Evolutionary conservation across 2,329 filamentous ascomycete species (phyloP).

Genomic region (Talaromyces pinophilus): DNA sequence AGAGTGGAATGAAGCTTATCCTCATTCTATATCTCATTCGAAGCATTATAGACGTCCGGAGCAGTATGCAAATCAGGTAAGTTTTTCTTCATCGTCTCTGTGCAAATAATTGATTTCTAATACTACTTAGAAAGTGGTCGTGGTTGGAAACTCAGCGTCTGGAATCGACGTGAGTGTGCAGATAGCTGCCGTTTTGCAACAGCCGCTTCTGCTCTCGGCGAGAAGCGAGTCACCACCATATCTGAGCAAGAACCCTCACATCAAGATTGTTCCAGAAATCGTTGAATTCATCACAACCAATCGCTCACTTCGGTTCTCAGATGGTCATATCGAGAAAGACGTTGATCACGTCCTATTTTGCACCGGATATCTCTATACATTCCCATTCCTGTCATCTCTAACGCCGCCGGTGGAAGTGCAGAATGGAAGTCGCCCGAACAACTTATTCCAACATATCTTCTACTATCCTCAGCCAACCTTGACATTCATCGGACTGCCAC

Average conservation of each 20-base stretch:
- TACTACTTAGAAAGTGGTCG: constrained; percentile 63
- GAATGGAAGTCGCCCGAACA: constrained; percentile 68
- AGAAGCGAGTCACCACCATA: constrained; percentile 53
- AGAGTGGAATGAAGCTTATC: constrained; percentile 61
- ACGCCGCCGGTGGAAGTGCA: constrained; percentile 62
- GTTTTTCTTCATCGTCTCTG: constrained; percentile 19
- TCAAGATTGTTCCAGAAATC: constrained; percentile 55
- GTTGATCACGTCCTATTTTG: constrained; percentile 82
- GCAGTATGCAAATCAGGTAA: constrained; percentile 61
- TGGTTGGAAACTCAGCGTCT: constrained; percentile 82
- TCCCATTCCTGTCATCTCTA: constrained; percentile 65
- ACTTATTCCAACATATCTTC: constrained; percentile 78
- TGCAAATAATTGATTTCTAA: not conserved
- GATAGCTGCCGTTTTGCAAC: constrained; percentile 62
- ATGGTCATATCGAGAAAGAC: constrained; percentile 64
- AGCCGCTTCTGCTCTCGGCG: constrained; percentile 66
- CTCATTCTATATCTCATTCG: constrained; percentile 67
- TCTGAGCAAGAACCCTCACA: constrained; percentile 51
- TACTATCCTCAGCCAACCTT: constrained; percentile 74
- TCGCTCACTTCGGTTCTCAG: constrained; percentile 62
- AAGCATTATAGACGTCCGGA: constrained; percentile 74
- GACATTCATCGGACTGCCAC: constrained; percentile 72
- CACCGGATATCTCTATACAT: constrained; percentile 85
- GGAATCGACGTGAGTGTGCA: constrained; percentile 81
- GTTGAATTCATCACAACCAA: constrained; percentile 55